Evolutionary conservation across 352 stramenopile species (phyloP), one percentile per base, ranked within the genome.

Genomic region (Globisporangium abappressorium): DNA sequence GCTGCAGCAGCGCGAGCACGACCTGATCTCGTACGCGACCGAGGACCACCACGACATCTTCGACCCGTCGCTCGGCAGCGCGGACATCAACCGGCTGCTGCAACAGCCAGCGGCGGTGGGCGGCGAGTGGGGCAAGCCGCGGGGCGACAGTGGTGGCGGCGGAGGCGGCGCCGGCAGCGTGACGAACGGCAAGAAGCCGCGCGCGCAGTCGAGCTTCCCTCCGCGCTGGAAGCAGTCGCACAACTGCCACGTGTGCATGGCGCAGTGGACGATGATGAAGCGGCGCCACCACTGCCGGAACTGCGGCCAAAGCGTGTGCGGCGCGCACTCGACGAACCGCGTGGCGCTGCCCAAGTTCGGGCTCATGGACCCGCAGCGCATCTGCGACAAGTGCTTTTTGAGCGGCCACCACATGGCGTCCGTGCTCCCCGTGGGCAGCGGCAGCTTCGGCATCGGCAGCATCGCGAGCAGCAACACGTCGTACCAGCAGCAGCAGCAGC

Each of bases 261-360:
- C 74, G 34, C 66, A 69, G 11, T 94, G 92, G 72, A 78, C 78
- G 54, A 51, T 66, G 59, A 78, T 89, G 49, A 89, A 89, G 61
- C 86, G 86, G n/a, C 84, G 86, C 57, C 86, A 94, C 69, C 86
- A 94, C 71, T 94, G 86, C 71, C 82, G 86, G 20, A 91, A 92
- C 70, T 94, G 86, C 70, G 86, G 86, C 7, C 80, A 91, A 65
- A 91, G 82, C 53, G 85, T 91, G 12, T 93, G 85, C 70, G 79
- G 72, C 51, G 81, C 80, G 56, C 85, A 93, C 70, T 92, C 85
- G 66, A 92, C 79, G 34, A 91, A 93, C 79, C 84, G 85, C 62
- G 84, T 93, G 36, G 77, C 85, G 63, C 69, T 93, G 69, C 82
- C 82, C 54, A 90, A 91, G 62, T 93, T 90, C 66, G 82, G 73